These are phyloP conservation scores for Emericellopsis atlantica DNA, from an alignment of 2,329 filamentous ascomycete species.

Conservation along the genomic window DNA sequence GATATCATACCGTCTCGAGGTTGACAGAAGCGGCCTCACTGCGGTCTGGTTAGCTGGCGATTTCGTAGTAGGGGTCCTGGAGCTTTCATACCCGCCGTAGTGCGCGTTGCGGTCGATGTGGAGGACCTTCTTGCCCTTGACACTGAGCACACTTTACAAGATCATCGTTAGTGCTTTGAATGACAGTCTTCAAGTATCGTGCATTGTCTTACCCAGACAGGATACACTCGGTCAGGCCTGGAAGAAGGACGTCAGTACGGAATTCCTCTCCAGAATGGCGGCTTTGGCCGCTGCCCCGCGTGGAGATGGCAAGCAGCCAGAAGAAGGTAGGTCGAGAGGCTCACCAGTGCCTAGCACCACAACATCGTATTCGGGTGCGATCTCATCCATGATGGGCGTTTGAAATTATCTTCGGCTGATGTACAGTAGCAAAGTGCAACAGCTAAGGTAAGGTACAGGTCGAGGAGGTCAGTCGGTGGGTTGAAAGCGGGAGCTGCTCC, in stretches of 20 bases:
- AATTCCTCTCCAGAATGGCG: conserved; percentile 1
- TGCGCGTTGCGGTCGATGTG: conserved; percentile 98
- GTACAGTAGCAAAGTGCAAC: no score
- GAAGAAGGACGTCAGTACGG: background rate
- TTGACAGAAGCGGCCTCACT: conserved; percentile 92
- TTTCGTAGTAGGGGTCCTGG: background rate
- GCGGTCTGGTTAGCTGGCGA: conserved; percentile 13
- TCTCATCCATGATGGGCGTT: conserved; percentile 72
- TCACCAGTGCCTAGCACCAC: conserved; percentile 95
- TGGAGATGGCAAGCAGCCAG: conserved; percentile 1
- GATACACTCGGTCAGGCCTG: conserved; percentile 96
- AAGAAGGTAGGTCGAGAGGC: conserved; percentile 17
- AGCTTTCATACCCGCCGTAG: conserved; percentile 77
- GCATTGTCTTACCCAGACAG: conserved; percentile 67
- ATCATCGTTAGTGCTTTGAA: background rate
- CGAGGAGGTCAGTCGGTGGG: no score
- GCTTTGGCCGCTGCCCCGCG: conserved; percentile 5
- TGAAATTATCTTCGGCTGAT: background rate
- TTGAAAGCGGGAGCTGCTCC: no score
- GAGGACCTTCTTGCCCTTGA: conserved; percentile 97
- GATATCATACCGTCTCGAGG: conserved; percentile 66
- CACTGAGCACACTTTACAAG: conserved; percentile 67
- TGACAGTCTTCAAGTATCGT: background rate
- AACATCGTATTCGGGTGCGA: conserved; percentile 96
- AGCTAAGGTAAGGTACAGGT: no score